phyloP scores from a whole-genome alignment of 768 basidiomycete genomes.

The Tylopilus sp. region DNA sequence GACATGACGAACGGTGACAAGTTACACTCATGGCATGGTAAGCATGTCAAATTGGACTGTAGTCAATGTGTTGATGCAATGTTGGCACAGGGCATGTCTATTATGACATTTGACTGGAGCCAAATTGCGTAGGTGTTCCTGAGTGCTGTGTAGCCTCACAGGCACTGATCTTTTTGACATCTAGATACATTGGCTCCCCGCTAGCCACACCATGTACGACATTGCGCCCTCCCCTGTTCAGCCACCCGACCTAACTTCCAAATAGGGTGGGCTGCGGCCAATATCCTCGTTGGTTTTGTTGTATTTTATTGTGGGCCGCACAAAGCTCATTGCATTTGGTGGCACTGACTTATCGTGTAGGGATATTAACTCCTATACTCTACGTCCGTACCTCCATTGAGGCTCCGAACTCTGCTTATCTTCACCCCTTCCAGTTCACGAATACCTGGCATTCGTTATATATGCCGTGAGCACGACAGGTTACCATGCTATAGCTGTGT shows the following conservation, averaged over 20 bases:
- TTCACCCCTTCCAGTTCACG: constrained; percentile 40
- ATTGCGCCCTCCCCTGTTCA: neutral
- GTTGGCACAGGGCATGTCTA: constrained; percentile 51
- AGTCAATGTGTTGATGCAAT: neutral
- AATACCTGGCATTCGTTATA: constrained; percentile 60
- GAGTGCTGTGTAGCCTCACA: neutral
- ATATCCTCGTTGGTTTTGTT: constrained; percentile 61
- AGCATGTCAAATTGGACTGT: neutral
- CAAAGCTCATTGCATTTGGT: neutral
- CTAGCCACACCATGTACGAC: constrained; percentile 63
- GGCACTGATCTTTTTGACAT: neutral
- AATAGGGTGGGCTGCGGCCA: constrained; percentile 72
- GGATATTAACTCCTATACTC: constrained; percentile 34
- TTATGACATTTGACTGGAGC: constrained; percentile 80
- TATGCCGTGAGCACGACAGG: constrained; percentile 46
- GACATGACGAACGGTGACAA: constrained; percentile 8
- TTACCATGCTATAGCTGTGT: neutral
- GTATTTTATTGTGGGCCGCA: constrained; percentile 59
- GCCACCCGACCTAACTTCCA: neutral
- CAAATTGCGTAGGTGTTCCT: constrained; percentile 45
- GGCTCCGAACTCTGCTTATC: neutral
- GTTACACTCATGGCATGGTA: constrained; percentile 45
- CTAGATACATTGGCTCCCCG: constrained; percentile 40
- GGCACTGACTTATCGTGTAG: constrained; percentile 10
- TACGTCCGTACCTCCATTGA: constrained; percentile 50